phyloP scores from a whole-genome alignment of 768 basidiomycete species.

The Austroboletus eburneus region DNA sequence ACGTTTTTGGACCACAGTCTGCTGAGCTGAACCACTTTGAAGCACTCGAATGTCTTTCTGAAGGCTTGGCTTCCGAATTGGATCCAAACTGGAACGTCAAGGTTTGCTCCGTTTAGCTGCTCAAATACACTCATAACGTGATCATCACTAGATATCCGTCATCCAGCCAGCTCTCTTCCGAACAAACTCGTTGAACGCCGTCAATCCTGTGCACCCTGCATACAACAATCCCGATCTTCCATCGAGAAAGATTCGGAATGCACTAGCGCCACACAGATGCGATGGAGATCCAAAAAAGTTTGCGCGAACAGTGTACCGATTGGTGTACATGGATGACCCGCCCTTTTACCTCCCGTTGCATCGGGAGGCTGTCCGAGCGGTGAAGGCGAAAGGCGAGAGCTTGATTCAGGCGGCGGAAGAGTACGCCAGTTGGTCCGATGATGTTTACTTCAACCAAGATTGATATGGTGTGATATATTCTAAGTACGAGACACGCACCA shows the following conservation, averaged over 20 bases:
- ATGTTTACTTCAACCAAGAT: slow-evolving; percentile 18
- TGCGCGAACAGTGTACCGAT: slow-evolving; percentile 14
- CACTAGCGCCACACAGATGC: background rate
- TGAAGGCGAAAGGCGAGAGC: slow-evolving; percentile 19
- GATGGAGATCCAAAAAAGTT: slow-evolving; percentile 24
- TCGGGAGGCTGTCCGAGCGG: slow-evolving; percentile 18
- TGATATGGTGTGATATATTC: slow-evolving; percentile 7
- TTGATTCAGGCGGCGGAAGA: slow-evolving; percentile 21
- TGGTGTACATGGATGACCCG: slow-evolving; percentile 21
- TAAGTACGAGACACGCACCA: background rate
- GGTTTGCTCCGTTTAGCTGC: slow-evolving; percentile 21
- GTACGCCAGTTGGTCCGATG: slow-evolving; percentile 27
- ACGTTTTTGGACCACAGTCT: background rate
- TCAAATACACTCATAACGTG: background rate
- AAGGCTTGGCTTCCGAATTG: slow-evolving; percentile 37
- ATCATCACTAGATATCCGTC: slow-evolving; percentile 17
- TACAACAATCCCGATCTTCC: slow-evolving; percentile 15
- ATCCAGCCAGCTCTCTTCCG: slow-evolving; percentile 25
- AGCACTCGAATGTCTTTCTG: slow-evolving; percentile 39
- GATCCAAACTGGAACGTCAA: slow-evolving; percentile 48
- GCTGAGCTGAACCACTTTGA: background rate
- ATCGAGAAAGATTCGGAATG: slow-evolving; percentile 9
- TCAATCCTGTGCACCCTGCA: slow-evolving; percentile 18
- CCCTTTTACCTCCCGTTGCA: slow-evolving; percentile 26
- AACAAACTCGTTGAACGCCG: slow-evolving; percentile 5